A percentile compares a stretch with the other conserved stretches of the same genome.
Evolutionary conservation across 2,329 filamentous ascomycete genomes (phyloP).

Genomic region (Fusarium keratoplasticum): DNA sequence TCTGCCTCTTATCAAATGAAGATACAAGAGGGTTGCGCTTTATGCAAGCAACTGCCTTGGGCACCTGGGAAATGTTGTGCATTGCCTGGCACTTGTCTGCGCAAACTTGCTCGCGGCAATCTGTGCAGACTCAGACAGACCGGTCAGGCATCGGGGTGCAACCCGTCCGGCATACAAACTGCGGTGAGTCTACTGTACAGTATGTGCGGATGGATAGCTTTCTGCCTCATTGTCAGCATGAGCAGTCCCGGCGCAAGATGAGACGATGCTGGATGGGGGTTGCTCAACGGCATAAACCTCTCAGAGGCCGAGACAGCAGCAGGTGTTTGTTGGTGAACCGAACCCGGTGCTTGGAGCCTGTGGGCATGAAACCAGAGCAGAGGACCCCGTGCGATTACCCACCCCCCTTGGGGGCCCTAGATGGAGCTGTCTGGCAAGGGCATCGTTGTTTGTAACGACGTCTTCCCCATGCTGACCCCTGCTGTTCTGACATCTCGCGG

Average conservation of each 20-base stretch:
- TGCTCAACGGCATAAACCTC: slow-evolving; percentile 3
- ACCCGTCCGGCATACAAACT: background rate
- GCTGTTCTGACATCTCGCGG: slow-evolving; percentile 34
- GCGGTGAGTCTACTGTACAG: background rate
- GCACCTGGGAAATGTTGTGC: background rate
- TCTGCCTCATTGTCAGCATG: background rate
- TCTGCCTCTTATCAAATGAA: background rate
- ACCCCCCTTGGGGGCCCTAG: slow-evolving; percentile 16
- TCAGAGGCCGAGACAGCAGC: slow-evolving; percentile 4
- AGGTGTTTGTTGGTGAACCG: slow-evolving; percentile 12
- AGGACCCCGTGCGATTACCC: slow-evolving; percentile 15
- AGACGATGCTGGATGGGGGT: slow-evolving; percentile 3
- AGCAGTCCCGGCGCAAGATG: slow-evolving; percentile 2
- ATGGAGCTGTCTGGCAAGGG: slow-evolving; percentile 18
- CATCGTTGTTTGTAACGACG: slow-evolving; percentile 12
- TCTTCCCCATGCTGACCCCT: slow-evolving; percentile 34
- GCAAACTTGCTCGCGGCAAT: background rate
- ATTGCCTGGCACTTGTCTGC: background rate
- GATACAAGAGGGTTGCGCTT: background rate
- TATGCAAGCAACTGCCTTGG: slow-evolving; percentile 5
- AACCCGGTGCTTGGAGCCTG: slow-evolving; percentile 23
- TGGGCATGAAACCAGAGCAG: slow-evolving; percentile 4
- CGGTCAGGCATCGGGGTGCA: background rate
- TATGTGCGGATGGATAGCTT: background rate
- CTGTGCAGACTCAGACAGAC: background rate